phyloP scores from a whole-genome alignment of 495 filamentous ascomycete species.

The Aspergillus asperescens region DNA sequence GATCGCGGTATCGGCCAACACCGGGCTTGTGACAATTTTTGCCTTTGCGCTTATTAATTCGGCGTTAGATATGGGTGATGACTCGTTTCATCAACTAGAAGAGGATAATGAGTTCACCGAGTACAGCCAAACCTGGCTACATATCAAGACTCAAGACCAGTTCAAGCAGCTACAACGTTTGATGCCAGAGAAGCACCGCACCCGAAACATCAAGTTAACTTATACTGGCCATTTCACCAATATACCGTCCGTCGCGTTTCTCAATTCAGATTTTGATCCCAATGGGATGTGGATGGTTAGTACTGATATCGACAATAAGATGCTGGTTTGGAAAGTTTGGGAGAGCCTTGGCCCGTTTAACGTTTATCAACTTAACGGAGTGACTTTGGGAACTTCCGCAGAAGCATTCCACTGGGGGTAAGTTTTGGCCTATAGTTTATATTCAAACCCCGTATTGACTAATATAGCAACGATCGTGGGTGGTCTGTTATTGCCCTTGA shows the following conservation, averaged over 20 bases:
- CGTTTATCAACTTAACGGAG: constrained; percentile 27
- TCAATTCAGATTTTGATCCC: constrained; percentile 56
- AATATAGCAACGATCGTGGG: constrained; percentile 28
- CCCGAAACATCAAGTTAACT: constrained; percentile 35
- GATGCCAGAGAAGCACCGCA: constrained; percentile 32
- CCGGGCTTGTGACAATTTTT: constrained; percentile 60
- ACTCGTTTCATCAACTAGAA: constrained; percentile 18
- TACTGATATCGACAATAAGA: constrained; percentile 63
- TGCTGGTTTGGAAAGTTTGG: constrained; percentile 66
- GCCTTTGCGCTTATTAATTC: constrained; percentile 59
- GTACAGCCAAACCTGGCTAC: constrained; percentile 34
- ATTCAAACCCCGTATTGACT: constrained; percentile 1
- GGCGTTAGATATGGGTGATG: constrained; percentile 17
- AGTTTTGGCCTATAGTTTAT: neutral
- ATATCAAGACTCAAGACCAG: constrained; percentile 24
- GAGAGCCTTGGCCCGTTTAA: constrained; percentile 27
- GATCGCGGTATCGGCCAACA: constrained; percentile 78
- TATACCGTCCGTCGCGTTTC: constrained; percentile 74
- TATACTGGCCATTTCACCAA: constrained; percentile 54
- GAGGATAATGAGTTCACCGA: constrained; percentile 22
- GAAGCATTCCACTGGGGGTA: constrained; percentile 24
- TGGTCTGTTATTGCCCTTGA: constrained; percentile 51
- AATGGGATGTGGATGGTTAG: constrained; percentile 67
- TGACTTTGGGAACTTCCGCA: constrained; percentile 15
- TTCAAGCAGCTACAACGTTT: constrained; percentile 25